These are phyloP conservation scores for Evernia prunastri DNA, from an alignment of 495 filamentous ascomycete genomes.

Conservation along the genomic window DNA sequence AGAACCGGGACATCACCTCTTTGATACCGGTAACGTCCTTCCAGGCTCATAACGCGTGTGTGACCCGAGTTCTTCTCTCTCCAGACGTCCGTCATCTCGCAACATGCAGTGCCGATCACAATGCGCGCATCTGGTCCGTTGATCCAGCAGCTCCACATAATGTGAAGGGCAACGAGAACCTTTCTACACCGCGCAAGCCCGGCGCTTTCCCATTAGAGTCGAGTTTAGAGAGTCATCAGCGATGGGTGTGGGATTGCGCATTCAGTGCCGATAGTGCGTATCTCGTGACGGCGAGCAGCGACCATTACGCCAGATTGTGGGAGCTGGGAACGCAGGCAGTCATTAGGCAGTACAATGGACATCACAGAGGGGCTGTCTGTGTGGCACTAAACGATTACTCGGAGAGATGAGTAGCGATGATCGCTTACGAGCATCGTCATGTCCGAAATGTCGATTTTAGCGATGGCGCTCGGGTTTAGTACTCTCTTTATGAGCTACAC, in stretches of 20 bases:
- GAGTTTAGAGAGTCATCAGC: slow-evolving; percentile 86
- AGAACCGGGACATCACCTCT: slow-evolving; percentile 74
- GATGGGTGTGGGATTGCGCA: slow-evolving; percentile 99
- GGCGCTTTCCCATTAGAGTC: slow-evolving; percentile 74
- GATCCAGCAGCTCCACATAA: slow-evolving; percentile 39
- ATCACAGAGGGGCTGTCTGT: slow-evolving; percentile 91
- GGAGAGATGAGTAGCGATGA: slow-evolving; percentile 40
- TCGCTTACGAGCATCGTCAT: not conserved
- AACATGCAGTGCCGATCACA: slow-evolving; percentile 96
- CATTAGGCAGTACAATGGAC: slow-evolving; percentile 96
- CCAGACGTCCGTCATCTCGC: slow-evolving; percentile 96
- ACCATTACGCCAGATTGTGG: slow-evolving; percentile 97
- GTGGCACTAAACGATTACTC: slow-evolving; percentile 97
- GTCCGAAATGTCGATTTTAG: slow-evolving; percentile 1
- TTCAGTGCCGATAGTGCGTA: slow-evolving; percentile 97
- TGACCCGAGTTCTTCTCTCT: slow-evolving; percentile 90
- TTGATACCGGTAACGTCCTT: slow-evolving; percentile 90
- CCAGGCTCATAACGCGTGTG: slow-evolving; percentile 85
- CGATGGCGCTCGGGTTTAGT: slow-evolving; percentile 16
- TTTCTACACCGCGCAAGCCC: slow-evolving; percentile 38
- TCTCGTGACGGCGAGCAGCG: slow-evolving; percentile 93
- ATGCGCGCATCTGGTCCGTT: slow-evolving; percentile 94
- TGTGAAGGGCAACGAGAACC: slow-evolving; percentile 24
- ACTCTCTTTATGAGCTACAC: not conserved
- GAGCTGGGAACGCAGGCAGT: slow-evolving; percentile 78